Evolutionary conservation across 139 green algal species (phyloP).

Genomic region (Pleodorina starrii): DNA sequence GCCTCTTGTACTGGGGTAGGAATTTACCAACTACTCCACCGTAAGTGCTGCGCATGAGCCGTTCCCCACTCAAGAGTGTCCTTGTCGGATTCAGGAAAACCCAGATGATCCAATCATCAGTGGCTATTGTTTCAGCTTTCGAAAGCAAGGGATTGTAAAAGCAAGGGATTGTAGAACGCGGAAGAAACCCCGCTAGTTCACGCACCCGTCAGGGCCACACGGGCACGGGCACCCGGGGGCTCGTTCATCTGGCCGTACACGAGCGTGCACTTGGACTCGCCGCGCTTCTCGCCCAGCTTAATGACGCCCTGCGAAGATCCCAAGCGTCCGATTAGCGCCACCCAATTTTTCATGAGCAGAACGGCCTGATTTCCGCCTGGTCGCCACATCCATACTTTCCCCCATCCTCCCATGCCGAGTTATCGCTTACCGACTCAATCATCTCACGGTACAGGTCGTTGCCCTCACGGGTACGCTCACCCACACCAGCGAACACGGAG

Average conservation of each 20-base stretch:
- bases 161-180: no score
- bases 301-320: slow-evolving; percentile 91
- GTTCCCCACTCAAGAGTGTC: no score
- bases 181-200: no score
- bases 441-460: slow-evolving; percentile 99
- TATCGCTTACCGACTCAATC: slow-evolving; percentile 88
- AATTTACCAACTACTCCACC: no score
- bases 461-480: slow-evolving; percentile 98
- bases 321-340: neutral
- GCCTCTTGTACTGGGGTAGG: no score
- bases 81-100: no score
- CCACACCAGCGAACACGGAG: slow-evolving; percentile 99
- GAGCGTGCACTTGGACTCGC: slow-evolving; percentile 97
- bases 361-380: no score
- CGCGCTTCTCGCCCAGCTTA: slow-evolving; percentile 92
- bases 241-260: slow-evolving; percentile 99
- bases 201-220: slow-evolving; percentile 93
- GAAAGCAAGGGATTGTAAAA: no score
- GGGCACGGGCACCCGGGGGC: slow-evolving; percentile 97
- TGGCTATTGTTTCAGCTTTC: no score
- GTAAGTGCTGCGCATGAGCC: no score
- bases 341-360: no score
- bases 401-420: neutral
- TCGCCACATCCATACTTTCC: neutral
- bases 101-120: no score